Base-by-base conservation (phyloP, 2,329 filamentous ascomycete species). In the Ampelomyces quisqualis region DNA sequence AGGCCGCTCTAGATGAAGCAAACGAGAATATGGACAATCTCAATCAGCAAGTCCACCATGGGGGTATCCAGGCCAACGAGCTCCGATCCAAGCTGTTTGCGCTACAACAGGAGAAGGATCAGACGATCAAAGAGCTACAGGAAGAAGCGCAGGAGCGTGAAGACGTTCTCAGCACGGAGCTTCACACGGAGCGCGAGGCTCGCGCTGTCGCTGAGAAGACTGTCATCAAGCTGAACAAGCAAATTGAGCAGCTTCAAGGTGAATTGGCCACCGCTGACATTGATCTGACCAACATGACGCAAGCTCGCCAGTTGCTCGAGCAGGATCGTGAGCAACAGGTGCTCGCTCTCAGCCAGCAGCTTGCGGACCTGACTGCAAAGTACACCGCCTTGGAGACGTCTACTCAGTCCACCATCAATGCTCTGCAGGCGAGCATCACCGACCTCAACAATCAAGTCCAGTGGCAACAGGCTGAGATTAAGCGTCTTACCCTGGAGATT, bases 61-160 rank as follows among this genome's bases (percentile, higher is more conserved):
- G 62, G n/a, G 73, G 73, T 27, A 58, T 69, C 11, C 65, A 73
- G 44, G 71, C 72, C n/a, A 75, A 76, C 21, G 67, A 73, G 49
- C 65, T 76, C 18, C 72, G 73, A 3, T 67, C 70, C 38, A 76
- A 75, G 55, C 55, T 76, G 5, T 75, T 73, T 53, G 62, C 71
- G 34, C 57, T 70, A 2, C 73, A 76, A 55, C 64, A 71, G 45
- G 58, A 70, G 32, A 68, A 71, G 49, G 64, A 70, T 28, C 40
- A 57, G 18, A 46, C 63, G n/a, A 58, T 75, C 28, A 58, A 61
- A 31, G 54, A 68, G 13, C 55, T 75, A 5, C 53, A 73, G 47
- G 52, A 62, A 11, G 53, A 57, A 1, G 61, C 65, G 5, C 54
- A 67, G 9, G 69, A 70, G 23, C 69, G 66, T 13, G 70, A 73